Base-by-base conservation (phyloP, 352 stramenopile species). In the Phytophthora melonis region DNA sequence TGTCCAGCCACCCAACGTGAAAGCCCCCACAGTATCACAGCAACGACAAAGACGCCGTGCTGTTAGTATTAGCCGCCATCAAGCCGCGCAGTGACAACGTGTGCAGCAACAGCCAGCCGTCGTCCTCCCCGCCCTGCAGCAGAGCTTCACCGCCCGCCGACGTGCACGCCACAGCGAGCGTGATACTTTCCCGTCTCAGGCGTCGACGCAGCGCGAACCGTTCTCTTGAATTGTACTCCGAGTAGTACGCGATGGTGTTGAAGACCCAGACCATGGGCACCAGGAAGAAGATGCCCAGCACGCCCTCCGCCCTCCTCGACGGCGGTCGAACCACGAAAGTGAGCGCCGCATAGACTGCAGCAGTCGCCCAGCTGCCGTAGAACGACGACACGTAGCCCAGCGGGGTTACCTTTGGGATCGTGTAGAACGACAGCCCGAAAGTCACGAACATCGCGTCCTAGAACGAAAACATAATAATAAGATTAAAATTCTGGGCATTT, bases 231-330 rank as follows among this genome's bases (percentile, higher is more conserved):
- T 93, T 94, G 68, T 93, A 94, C 78, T 95, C 89, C 3, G 86
- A 93, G 66, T 93, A 95, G 77, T 95, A 95, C 30, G 89, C 86
- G 74, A 95, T 93, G 5, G 83, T 92, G 56, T 93, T 95, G 66
- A 95, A 95, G 43, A 94, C 88, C 74, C 86, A 90, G 21, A 94
- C 88, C 25, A 93, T 90, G 0, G 87, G 87, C 53, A 87, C 78
- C 54, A 84, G 79, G 61, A 93, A 95, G 66, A 89, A 74, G 49
- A 94, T 83, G 0, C 86, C 86, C 23, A 95, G 62, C 3, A 92
- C 74, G 14, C 77, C 82, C 68, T 94, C 87, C 13, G 81, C 82
- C 43, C 58, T 47, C 25, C 74, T 74, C 18, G 59, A 23, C 0
- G 89, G 77, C 8, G 86, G 87, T 27, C 80, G 86, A 63, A 91